Evolutionary conservation across 2,329 filamentous ascomycete species (phyloP), one percentile per base, ranked within the genome.

Genomic region (Talaromyces marneffei): DNA sequence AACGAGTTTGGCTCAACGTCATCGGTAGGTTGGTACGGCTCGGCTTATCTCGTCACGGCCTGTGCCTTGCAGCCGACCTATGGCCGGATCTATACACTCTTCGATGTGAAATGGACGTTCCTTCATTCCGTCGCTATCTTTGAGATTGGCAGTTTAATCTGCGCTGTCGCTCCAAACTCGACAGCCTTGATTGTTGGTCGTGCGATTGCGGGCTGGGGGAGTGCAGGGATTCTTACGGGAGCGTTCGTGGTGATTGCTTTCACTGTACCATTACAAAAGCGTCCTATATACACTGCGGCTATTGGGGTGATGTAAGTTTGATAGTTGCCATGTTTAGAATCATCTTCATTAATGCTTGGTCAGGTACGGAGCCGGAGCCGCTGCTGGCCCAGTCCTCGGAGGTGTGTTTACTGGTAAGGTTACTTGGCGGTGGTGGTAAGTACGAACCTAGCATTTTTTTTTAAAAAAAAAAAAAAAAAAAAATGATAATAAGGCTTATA

Each of bases 1-100:
- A 77, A 66, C 59, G 62, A 68, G n/a, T 69, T 69, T 55, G 48
- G 66, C 14, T 66, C 67, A 2, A 65, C 66, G 4, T 63, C 62
- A n/a, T 63, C 67, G n/a, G 66, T 69, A 16, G 68, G 66, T 23
- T 69, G 68, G 68, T 69, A 69, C 50, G 67, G 66, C 7, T 63
- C 65, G 25, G 61, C 67, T 27, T 69, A 68, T 52, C 61, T 64
- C n/a, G 50, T 64, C 9, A 62, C 63, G 2, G 65, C 64, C 6
- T 69, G 64, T 23, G 64, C 65, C 2, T 78, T 82, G 58, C 78
- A 82, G 59, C 74, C 78, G 1, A 69, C 74, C 0, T 77, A 74
- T 65, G 81, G 81, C 3, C 78, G 79, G 60, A 66, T 75, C 2
- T 82, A 78, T 69, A 80, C 76, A 52, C 80, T 75, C 66, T 78